A percentile compares a stretch with the other conserved stretches of the same genome.
Conservation (phyloP, 2,329 filamentous ascomycete genomes). For the Aspergillus flavus region DNA sequence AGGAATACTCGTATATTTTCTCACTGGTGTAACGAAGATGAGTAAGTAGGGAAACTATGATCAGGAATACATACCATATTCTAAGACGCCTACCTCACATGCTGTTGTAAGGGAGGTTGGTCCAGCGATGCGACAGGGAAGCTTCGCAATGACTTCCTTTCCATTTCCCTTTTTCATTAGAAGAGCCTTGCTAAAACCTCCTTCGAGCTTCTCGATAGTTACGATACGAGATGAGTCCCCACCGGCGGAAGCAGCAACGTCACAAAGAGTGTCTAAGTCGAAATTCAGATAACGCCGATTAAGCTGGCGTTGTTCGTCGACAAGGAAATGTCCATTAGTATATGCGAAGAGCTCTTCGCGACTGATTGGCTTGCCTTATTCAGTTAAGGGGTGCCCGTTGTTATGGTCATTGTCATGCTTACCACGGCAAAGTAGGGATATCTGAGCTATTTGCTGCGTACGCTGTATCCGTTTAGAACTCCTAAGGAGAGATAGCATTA, state of each 20-base stretch:
- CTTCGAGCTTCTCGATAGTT: constrained; percentile 19
- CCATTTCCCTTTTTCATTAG: constrained; percentile 31
- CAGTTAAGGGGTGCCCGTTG: not conserved
- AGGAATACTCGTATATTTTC: constrained; percentile 25
- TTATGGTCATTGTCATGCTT: not conserved
- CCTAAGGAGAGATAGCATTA: not conserved
- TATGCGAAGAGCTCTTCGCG: constrained; percentile 28
- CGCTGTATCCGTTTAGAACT: not conserved
- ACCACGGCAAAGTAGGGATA: constrained; percentile 1
- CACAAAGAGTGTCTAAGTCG: constrained; percentile 26
- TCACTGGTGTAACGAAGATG: constrained; percentile 15
- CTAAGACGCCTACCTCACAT: constrained; percentile 33
- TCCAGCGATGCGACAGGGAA: constrained; percentile 35
- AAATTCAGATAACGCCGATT: constrained; percentile 27
- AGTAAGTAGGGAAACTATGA: not conserved
- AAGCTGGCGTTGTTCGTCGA: constrained; percentile 27
- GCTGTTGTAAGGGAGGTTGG: constrained; percentile 31
- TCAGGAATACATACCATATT: constrained; percentile 24
- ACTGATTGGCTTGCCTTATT: constrained; percentile 25
- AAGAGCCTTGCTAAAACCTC: constrained; percentile 37
- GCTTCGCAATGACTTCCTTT: constrained; percentile 34
- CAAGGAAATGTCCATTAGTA: constrained; percentile 33
- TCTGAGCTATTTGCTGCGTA: not conserved
- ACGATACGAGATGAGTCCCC: constrained; percentile 16
- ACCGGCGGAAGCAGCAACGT: constrained; percentile 17